Evolutionary conservation across 768 basidiomycete species (phyloP).

Genomic region (Erythrobasidium yunnanense): DNA sequence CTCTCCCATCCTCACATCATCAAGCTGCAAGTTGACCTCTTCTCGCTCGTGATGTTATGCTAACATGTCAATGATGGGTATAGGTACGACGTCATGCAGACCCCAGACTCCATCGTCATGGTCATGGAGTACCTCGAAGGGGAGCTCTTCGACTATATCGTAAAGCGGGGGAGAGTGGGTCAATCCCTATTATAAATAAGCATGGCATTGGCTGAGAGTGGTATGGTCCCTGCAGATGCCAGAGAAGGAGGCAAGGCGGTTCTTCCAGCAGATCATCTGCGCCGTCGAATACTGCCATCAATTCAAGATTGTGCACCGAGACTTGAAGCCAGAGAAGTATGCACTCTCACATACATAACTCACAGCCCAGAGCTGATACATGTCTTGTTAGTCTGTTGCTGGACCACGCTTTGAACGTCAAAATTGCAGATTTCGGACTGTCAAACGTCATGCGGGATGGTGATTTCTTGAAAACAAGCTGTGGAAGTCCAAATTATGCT

Average conservation of each 20-base stretch:
- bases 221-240: constrained; percentile 63
- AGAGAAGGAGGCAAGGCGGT: constrained; percentile 73
- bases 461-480: constrained; percentile 91
- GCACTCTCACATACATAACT: constrained; percentile 16
- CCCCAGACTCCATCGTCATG: constrained; percentile 91
- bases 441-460: constrained; percentile 94
- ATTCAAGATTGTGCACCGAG: constrained; percentile 93
- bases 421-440: constrained; percentile 98
- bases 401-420: constrained; percentile 56
- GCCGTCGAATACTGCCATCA: constrained; percentile 95
- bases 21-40: constrained; percentile 58
- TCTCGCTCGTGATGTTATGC: too few relatives aligned
- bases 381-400: constrained; percentile 51
- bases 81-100: constrained; percentile 63
- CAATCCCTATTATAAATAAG: too few relatives aligned
- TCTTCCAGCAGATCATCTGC: constrained; percentile 97
- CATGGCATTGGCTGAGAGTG: too few relatives aligned
- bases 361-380: background rate
- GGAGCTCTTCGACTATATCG: constrained; percentile 97
- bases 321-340: constrained; percentile 89
- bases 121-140: constrained; percentile 93
- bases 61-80: too few relatives aligned
- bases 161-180: constrained; percentile 57
- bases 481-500: constrained; percentile 96
- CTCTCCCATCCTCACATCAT: constrained; percentile 93